phyloP scores from a whole-genome alignment of 208 protist species.

The Herpetomonas samuelpessoai region DNA sequence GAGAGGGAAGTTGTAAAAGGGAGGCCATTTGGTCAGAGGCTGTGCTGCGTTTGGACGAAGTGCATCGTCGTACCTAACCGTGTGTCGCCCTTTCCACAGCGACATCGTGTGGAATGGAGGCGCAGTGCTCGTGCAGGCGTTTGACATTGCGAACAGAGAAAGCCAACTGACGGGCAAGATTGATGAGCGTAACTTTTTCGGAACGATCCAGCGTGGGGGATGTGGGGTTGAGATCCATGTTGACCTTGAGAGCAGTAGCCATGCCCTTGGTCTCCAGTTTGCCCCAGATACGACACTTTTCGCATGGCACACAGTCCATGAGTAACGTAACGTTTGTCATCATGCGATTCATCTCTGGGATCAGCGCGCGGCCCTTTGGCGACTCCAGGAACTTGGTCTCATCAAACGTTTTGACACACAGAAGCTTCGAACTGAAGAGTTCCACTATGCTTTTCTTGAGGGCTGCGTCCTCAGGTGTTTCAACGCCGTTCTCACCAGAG shows the following conservation, averaged over 20 bases:
- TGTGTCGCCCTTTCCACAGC: no score
- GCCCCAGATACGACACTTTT: conserved; percentile 92
- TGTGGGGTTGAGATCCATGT: conserved; percentile 34
- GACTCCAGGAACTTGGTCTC: conserved; percentile 74
- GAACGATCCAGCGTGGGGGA: conserved; percentile 41
- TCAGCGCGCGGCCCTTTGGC: conserved; percentile 38
- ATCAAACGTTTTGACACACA: conserved; percentile 81
- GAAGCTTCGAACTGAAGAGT: conserved; percentile 53
- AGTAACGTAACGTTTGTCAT: conserved; percentile 80
- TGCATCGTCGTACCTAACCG: no score
- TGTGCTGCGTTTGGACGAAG: no score
- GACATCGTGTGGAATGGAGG: no score
- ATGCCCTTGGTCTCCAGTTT: conserved; percentile 88
- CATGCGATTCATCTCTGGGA: conserved; percentile 71
- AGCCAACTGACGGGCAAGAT: conserved; percentile 74
- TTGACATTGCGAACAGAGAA: conserved; percentile 65
- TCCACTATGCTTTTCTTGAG: conserved; percentile 47
- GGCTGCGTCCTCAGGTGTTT: conserved; percentile 40
- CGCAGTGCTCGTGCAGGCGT: conserved; percentile 17
- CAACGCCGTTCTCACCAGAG: conserved; percentile 33
- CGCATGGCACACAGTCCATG: conserved; percentile 92
- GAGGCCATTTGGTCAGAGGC: no score
- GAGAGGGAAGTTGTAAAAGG: no score
- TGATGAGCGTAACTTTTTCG: conserved; percentile 82
- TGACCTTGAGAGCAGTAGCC: conserved; percentile 79